phyloP scores from a whole-genome alignment of 805 yeast species.

The Yarrowia sp. region DNA sequence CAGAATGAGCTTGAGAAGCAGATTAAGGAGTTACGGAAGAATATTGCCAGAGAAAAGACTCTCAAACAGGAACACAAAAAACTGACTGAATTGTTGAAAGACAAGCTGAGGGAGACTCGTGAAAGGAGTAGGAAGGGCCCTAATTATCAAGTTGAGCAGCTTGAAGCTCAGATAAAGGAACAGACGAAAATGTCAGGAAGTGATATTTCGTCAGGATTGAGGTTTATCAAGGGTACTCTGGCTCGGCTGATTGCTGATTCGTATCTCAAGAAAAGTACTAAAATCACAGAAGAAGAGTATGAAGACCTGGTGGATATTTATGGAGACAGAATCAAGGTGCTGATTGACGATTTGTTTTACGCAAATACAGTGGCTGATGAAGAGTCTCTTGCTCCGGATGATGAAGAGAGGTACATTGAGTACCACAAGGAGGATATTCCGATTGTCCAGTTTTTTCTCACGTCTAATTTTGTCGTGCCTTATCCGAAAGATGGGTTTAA shows the following conservation, averaged over 20 bases:
- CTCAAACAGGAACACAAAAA: not conserved
- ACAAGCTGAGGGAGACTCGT: not conserved
- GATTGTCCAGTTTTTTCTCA: slow-evolving; percentile 7
- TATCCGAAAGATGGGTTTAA: slow-evolving; percentile 8
- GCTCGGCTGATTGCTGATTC: slow-evolving; percentile 7
- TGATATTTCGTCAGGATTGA: not conserved
- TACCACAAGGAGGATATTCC: slow-evolving; percentile 22
- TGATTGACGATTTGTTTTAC: slow-evolving; percentile 10
- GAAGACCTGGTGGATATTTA: slow-evolving; percentile 13
- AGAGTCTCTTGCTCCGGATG: slow-evolving; percentile 1
- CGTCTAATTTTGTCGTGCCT: slow-evolving; percentile 18
- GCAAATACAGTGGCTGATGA: slow-evolving; percentile 19
- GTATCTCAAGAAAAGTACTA: slow-evolving; percentile 15
- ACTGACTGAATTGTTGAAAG: not conserved
- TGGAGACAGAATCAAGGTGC: slow-evolving; percentile 16
- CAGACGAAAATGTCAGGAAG: not conserved
- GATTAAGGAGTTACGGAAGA: not conserved
- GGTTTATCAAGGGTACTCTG: not conserved
- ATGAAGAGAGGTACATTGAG: slow-evolving; percentile 8
- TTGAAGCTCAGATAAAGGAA: not conserved
- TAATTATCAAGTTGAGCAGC: not conserved
- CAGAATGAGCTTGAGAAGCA: not conserved
- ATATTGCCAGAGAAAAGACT: not conserved
- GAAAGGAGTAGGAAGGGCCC: not conserved
- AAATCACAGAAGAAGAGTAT: not conserved